Percentiles rank a stretch among this genome's conserved stretches.
These are phyloP conservation scores for Penicillium riverlandense DNA, from an alignment of 495 filamentous ascomycete genomes.

Conservation along the genomic window DNA sequence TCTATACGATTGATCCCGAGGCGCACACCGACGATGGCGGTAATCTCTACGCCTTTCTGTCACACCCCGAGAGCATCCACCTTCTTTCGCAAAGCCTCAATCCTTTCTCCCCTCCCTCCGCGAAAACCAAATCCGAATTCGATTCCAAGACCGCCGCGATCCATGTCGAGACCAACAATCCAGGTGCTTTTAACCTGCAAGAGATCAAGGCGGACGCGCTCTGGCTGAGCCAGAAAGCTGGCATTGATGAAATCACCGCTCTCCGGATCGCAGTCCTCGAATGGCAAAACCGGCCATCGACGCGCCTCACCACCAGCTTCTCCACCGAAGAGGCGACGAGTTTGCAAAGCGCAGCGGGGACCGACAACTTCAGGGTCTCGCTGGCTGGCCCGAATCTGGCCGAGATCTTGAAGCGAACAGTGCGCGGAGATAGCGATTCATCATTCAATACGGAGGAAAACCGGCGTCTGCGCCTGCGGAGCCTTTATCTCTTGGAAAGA, in stretches of 20 bases:
- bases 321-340: conserved; percentile 62
- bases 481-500: conserved; percentile 64
- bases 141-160: conserved; percentile 89
- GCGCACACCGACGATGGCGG: conserved; percentile 38
- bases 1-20: conserved; percentile 50
- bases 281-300: conserved; percentile 65
- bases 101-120: conserved; percentile 52
- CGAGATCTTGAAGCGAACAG: conserved; percentile 25
- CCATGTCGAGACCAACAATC: conserved; percentile 64
- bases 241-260: conserved; percentile 75
- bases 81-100: conserved; percentile 57
- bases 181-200: conserved; percentile 63
- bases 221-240: conserved; percentile 72
- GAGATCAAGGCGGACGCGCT: conserved; percentile 78
- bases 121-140: conserved; percentile 62
- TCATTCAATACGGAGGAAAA: conserved; percentile 49
- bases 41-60: conserved; percentile 55
- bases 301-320: conserved; percentile 57
- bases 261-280: conserved; percentile 75
- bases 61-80: conserved; percentile 55
- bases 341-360: conserved; percentile 57
- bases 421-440: conserved; percentile 39
- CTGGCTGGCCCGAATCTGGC: conserved; percentile 36
- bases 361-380: conserved; percentile 46
- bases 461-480: conserved; percentile 55